Evolutionary conservation across 495 filamentous ascomycete species (phyloP), one percentile per base, ranked within the genome.

Genomic region (Penicillium atrosanguineum): DNA sequence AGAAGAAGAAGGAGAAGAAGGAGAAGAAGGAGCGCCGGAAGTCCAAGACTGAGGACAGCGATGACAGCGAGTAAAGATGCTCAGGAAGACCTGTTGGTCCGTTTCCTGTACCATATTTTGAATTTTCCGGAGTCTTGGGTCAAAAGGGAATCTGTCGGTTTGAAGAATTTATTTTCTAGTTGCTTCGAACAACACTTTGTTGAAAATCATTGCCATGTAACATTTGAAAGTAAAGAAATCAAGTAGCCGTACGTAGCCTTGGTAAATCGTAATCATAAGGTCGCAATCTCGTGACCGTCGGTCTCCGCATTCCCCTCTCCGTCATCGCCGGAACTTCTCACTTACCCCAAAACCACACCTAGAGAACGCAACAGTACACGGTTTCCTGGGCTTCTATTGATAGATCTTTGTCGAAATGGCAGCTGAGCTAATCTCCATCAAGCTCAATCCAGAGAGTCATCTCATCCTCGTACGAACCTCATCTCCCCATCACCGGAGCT

Each of bases 371-470:
- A 1, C 20, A 7, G n/a, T 11, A 1, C 14, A 23, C 20, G 3
- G 7, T 14, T 15, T 26, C n/a, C 42, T 25, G 42, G 19, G 21
- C 38, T 14, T 15, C 25, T 11, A 36, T 48, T 43, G 23, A 23
- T 2, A 2, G 23, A n/a, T 23, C 3, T 31, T 29, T 12, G 26
- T 39, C 49, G 52, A 21, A 11, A 80, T 80, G 77, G 75, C 76
- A 21, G 76, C 73, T 38, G 79, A 82, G 49, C 69, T 82, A 20
- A 77, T 82, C 16, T 82, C 79, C 14, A 87, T 78, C 37, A 87
- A 88, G 72, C 79, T 91, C 50, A 87, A 90, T 65, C 76, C 86
- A 9, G 87, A 90, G 68, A 81, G 77, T 55, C 87, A 90, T 58
- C 75, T 89, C 44, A 80, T 90, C 48, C 73, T 90, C 60, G 86